phyloP scores from a whole-genome alignment of 257 asterid genomes.

The Haberlea rhodopensis region DNA sequence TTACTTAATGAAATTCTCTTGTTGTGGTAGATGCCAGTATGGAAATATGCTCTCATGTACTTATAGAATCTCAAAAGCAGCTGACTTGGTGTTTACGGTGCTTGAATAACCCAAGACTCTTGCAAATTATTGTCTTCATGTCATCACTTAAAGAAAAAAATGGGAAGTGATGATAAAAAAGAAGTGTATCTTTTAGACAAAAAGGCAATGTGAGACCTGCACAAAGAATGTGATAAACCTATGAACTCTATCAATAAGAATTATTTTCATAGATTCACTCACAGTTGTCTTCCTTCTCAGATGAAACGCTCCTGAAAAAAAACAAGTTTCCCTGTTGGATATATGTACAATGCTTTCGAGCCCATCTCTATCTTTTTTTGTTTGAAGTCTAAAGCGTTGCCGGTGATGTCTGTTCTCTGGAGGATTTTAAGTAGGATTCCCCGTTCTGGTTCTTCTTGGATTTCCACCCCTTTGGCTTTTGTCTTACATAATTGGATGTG shows the following conservation, averaged over 20 bases:
- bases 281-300: background rate
- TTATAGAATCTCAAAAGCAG: background rate
- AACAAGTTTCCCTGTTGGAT: background rate
- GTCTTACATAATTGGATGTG: background rate
- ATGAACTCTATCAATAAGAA: background rate
- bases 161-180: background rate
- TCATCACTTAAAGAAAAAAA: background rate
- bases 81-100: background rate
- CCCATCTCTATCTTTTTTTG: constrained; percentile 8
- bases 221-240: background rate
- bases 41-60: background rate
- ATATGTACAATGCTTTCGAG: background rate
- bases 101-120: background rate
- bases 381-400: constrained; percentile 2
- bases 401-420: background rate
- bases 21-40: background rate
- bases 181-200: background rate
- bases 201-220: background rate
- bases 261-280: background rate
- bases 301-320: background rate
- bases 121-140: background rate
- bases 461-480: background rate
- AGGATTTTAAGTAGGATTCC: constrained; percentile 13
- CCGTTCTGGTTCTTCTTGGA: too few species aligned
- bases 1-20: background rate